These are phyloP conservation scores for Colletotrichum sojae DNA, from an alignment of 2,329 filamentous ascomycete genomes.

Conservation along the genomic window DNA sequence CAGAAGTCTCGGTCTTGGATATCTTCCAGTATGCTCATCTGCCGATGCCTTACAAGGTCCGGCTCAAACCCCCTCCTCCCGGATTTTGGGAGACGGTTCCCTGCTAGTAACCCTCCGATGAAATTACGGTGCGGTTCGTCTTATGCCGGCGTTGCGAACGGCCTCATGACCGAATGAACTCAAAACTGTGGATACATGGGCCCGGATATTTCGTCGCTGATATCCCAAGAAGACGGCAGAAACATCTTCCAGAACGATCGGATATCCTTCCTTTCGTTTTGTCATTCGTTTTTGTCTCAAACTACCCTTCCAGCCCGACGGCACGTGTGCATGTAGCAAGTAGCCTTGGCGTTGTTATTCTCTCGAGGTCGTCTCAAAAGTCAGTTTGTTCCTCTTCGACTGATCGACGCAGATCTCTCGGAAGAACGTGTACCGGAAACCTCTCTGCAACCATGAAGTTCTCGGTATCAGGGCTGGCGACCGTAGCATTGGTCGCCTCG, in stretches of 20 bases:
- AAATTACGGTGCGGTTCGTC: no score
- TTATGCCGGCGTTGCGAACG: no score
- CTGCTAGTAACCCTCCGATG: no score
- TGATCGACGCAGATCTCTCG: conserved; percentile 5
- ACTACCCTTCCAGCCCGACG: conserved; percentile 1
- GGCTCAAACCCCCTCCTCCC: no score
- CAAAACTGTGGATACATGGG: conserved; percentile 1
- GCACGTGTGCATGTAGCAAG: conserved; percentile 3
- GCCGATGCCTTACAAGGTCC: no score
- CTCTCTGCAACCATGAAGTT: conserved; percentile 27
- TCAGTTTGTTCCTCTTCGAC: neutral
- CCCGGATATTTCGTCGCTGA: neutral
- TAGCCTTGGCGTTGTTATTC: no score
- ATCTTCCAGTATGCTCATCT: no score
- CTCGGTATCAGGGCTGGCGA: conserved; percentile 1
- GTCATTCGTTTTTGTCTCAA: conserved; percentile 4
- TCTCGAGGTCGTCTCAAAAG: no score
- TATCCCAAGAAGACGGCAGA: conserved; percentile 2
- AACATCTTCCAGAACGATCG: no score
- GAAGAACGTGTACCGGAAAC: conserved; percentile 4
- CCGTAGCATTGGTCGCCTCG: conserved; percentile 20
- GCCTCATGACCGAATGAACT: neutral
- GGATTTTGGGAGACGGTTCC: no score
- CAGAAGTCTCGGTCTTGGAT: no score
- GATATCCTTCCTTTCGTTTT: neutral